A percentile compares a stretch with the other conserved stretches of the same genome.
phyloP scores from a whole-genome alignment of 192 early-diverging fungal genomes.

The Backusella sp. region DNA sequence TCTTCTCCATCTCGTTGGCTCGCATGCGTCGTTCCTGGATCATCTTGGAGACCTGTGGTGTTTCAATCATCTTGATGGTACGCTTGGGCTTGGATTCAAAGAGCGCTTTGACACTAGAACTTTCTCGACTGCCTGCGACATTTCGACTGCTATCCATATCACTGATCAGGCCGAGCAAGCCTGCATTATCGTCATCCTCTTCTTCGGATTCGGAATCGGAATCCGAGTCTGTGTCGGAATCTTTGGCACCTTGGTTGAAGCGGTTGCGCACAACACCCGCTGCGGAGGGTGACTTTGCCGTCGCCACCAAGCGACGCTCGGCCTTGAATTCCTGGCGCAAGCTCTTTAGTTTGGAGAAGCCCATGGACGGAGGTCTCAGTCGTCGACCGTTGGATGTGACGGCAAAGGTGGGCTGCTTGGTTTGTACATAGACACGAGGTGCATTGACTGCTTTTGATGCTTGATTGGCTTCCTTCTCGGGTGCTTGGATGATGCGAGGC shows the following conservation, averaged over 20 bases:
- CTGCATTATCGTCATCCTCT: constrained; percentile 28
- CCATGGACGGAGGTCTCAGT: constrained; percentile 34
- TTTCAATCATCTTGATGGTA: constrained; percentile 47
- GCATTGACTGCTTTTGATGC: constrained; percentile 10
- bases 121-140: neutral
- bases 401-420: constrained; percentile 14
- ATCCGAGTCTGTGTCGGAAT: neutral
- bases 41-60: constrained; percentile 14
- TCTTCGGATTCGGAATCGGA: neutral
- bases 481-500: neutral
- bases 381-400: constrained; percentile 30
- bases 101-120: constrained; percentile 29
- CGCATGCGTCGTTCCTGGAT: constrained; percentile 15
- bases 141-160: constrained; percentile 8
- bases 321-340: constrained; percentile 26
- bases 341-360: constrained; percentile 20
- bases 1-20: constrained; percentile 38
- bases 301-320: constrained; percentile 27
- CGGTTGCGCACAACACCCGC: neutral
- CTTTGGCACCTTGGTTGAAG: neutral
- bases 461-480: neutral
- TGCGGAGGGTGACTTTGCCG: constrained; percentile 15
- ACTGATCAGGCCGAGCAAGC: constrained; percentile 25
- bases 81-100: constrained; percentile 33
- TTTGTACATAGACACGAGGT: neutral